phyloP scores from a whole-genome alignment of 441 rosid species.

The Viola pubescens region DNA sequence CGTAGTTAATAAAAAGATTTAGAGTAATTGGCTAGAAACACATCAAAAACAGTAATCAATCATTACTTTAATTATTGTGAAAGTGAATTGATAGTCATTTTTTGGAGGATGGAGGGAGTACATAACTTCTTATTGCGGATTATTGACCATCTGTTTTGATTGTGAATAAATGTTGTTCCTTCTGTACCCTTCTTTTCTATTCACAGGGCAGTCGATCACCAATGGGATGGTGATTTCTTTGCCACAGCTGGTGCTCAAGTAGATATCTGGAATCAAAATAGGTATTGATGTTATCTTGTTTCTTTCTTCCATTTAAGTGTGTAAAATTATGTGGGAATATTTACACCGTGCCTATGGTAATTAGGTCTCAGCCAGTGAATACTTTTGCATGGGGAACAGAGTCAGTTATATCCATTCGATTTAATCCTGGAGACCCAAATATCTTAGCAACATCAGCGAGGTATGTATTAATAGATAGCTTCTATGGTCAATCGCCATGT shows the following conservation, averaged over 20 bases:
- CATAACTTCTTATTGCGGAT: background rate
- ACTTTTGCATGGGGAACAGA: constrained; percentile 84
- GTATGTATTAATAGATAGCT: constrained; percentile 28
- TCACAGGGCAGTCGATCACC: constrained; percentile 91
- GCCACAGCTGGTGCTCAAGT: constrained; percentile 94
- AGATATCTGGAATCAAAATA: constrained; percentile 94
- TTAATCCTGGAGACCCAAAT: constrained; percentile 91
- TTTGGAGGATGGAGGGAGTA: no score
- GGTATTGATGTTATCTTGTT: constrained; percentile 35
- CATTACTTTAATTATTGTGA: no score
- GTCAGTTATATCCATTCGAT: constrained; percentile 73
- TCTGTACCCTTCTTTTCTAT: background rate
- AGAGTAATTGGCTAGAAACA: no score
- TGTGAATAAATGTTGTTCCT: background rate
- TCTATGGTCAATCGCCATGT: background rate
- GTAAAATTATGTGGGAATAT: constrained; percentile 9
- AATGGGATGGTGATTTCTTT: constrained; percentile 80
- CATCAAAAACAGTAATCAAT: no score
- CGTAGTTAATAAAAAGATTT: no score
- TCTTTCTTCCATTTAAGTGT: background rate
- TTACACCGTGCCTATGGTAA: constrained; percentile 11
- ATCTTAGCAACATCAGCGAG: constrained; percentile 74
- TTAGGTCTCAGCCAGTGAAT: constrained; percentile 83
- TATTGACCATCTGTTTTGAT: background rate
- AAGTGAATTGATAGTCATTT: no score